Conservation (phyloP, 75 land plant genomes). For the Chamaecyparis obtusa region DNA sequence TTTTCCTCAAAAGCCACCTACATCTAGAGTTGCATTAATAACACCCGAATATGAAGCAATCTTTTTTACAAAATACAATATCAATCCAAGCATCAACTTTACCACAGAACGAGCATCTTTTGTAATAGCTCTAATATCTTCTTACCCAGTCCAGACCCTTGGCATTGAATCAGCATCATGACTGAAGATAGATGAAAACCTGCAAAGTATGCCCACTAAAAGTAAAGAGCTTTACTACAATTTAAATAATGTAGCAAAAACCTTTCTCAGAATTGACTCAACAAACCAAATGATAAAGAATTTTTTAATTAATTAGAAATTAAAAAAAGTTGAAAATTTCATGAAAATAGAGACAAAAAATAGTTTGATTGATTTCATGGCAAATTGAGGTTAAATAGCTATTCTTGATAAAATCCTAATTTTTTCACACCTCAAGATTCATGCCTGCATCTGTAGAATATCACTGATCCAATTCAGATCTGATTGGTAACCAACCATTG, state of each 20-base stretch:
- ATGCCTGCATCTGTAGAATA: no score
- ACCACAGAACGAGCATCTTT: conserved; percentile 69
- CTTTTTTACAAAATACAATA: neutral
- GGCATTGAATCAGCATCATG: conserved; percentile 87
- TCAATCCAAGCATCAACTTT: conserved; percentile 9
- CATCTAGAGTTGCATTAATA: neutral
- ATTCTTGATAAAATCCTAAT: no score
- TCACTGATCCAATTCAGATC: no score
- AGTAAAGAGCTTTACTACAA: neutral
- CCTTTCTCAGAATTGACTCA: no score
- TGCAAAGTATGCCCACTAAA: conserved; percentile 23
- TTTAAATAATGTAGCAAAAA: neutral
- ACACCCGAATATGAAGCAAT: neutral
- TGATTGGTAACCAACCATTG: no score
- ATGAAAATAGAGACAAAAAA: no score
- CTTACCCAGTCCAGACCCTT: conserved; percentile 84
- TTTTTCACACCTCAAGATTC: no score
- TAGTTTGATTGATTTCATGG: no score
- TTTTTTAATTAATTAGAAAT: no score
- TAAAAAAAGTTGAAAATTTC: no score
- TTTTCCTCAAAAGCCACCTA: neutral
- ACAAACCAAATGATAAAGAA: no score
- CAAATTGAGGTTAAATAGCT: no score
- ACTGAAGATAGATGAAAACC: conserved; percentile 73
- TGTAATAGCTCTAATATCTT: conserved; percentile 72